These are phyloP conservation scores for Trichoderma guizhouense DNA, from an alignment of 2,329 filamentous ascomycete genomes.

Conservation along the genomic window DNA sequence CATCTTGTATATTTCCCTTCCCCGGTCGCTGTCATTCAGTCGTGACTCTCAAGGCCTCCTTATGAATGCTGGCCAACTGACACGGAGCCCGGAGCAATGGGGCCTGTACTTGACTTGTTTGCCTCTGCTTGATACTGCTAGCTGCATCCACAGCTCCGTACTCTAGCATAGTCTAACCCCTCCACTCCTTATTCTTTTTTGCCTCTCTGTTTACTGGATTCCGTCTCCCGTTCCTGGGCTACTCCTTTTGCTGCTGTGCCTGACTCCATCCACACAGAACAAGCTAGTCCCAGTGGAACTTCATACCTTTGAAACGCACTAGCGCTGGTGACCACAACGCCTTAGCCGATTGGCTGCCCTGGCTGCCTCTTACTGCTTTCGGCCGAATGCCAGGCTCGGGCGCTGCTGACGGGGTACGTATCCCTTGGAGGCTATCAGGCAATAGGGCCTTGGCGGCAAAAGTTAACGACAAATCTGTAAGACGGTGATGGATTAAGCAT, in stretches of 20 bases:
- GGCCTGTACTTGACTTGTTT: neutral
- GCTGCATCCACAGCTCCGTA: neutral
- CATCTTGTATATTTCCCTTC: neutral
- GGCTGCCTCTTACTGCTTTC: neutral
- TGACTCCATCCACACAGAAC: neutral
- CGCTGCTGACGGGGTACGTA: neutral
- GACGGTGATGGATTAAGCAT: constrained; percentile 3
- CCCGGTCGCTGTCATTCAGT: neutral
- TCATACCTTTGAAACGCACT: constrained; percentile 16
- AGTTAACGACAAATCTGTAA: neutral
- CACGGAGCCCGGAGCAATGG: neutral
- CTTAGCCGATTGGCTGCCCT: constrained; percentile 11
- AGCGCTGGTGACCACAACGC: constrained; percentile 10
- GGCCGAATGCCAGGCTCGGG: neutral
- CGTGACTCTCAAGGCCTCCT: neutral
- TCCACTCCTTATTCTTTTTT: neutral
- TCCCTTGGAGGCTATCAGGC: neutral
- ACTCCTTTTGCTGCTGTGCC: neutral
- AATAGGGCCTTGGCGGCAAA: neutral
- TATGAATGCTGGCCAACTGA: neutral
- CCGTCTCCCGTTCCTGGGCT: neutral
- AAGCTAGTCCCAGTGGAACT: neutral
- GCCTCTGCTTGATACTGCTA: neutral
- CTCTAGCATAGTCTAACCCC: neutral
- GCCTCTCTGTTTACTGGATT: neutral